Evolutionary conservation across 495 filamentous ascomycete species (phyloP), one percentile per base, ranked within the genome.

Genomic region (Massariosphaeria phaeospora): DNA sequence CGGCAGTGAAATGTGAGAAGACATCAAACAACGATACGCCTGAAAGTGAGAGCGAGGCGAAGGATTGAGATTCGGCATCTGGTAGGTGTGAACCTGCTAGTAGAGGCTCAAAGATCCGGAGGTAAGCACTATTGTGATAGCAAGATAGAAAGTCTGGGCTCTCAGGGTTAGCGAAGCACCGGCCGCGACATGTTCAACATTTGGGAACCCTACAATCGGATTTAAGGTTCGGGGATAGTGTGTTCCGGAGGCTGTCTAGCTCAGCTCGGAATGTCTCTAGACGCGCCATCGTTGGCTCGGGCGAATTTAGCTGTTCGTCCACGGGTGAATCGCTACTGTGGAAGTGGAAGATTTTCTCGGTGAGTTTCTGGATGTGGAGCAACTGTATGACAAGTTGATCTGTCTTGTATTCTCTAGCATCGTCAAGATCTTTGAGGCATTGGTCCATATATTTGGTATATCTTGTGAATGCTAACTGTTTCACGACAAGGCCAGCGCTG

Each of bases 21-120:
- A 65, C 57, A 48, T 72, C 69, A 38, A 66, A 54, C n/a, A 61
- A 58, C 36, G 67, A 62, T 33, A 63, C 57, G 17, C 56, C 56
- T 40, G 57, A 63, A 18, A 64, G 31, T 17, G 59, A 62, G 39
- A 69, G 54, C 26, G 67, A 68, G 9, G 67, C 56, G n/a, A 72
- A 48, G 0, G 68, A 67, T 36, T 63, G 62, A 46, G 67, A 66
- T 53, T 69, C 50, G 12, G 54, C 62, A 44, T 64, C 59, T 26
- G 70, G 51, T 30, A 64, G 48, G 4, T 52, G 48, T 52, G 68
- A 50, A 50, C 47, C 47, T 40, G 47, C 47, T 34, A 50, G 44
- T 48, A 48, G 44, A 48, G 44, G 44, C 44, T 3, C 44, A 48
- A 48, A 48, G 44, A 48, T 48, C 44, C 44, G 44, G 3, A 48